phyloP scores from a whole-genome alignment of 1,284 basidiomycete genomes.

The Salmacisia buchloeana region DNA sequence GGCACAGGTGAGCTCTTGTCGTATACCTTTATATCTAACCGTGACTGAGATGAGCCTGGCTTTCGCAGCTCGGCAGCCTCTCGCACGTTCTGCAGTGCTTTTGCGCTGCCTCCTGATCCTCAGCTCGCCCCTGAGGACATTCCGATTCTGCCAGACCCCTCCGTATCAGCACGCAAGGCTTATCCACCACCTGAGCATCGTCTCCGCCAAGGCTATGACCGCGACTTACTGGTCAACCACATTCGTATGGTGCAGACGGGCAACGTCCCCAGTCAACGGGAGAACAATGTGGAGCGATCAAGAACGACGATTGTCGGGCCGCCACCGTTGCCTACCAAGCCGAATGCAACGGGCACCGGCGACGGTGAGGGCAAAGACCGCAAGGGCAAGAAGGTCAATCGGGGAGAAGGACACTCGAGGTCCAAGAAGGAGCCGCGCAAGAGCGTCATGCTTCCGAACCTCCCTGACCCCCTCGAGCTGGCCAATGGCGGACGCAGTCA shows the following conservation, averaged over 20 bases:
- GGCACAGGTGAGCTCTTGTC: slow-evolving; percentile 25
- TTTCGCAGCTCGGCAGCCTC: slow-evolving; percentile 37
- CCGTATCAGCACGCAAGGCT: not conserved
- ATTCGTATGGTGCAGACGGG: slow-evolving; percentile 33
- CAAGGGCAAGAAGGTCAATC: slow-evolving; percentile 10
- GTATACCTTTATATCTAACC: not conserved
- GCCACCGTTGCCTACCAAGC: slow-evolving; percentile 13
- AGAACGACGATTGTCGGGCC: slow-evolving; percentile 45
- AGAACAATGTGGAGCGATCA: slow-evolving; percentile 44
- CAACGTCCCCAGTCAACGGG: slow-evolving; percentile 26
- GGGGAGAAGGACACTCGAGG: not conserved
- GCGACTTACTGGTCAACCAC: slow-evolving; percentile 30
- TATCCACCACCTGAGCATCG: slow-evolving; percentile 9
- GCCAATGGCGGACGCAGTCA: not conserved
- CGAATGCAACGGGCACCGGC: slow-evolving; percentile 9
- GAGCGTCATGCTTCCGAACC: not conserved
- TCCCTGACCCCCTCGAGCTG: not conserved
- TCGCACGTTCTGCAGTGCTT: slow-evolving; percentile 41
- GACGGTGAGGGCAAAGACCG: slow-evolving; percentile 16
- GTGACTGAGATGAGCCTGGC: not conserved
- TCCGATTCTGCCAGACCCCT: slow-evolving; percentile 19
- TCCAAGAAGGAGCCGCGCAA: slow-evolving; percentile 6
- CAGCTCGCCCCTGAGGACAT: slow-evolving; percentile 21
- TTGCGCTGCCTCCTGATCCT: slow-evolving; percentile 32
- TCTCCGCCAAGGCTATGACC: slow-evolving; percentile 36